Conservation (phyloP, 2,329 filamentous ascomycete genomes). For the Apiospora aurea region DNA sequence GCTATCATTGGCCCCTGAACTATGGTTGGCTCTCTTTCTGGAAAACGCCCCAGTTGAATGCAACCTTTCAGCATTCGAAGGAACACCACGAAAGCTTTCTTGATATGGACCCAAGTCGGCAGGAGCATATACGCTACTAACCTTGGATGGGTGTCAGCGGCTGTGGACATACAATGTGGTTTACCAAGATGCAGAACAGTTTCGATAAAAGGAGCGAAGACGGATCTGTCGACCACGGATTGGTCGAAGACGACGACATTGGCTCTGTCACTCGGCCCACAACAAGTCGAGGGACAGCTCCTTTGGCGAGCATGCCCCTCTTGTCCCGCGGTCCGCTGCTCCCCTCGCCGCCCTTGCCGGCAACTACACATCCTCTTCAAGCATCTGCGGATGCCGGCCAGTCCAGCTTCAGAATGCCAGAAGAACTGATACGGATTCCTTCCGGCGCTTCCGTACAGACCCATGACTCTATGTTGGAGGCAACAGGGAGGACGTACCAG, state of each 20-base stretch:
- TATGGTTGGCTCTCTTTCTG: background rate
- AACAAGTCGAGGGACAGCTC: background rate
- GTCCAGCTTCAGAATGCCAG: background rate
- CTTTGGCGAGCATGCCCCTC: background rate
- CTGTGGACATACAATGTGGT: too few relatives aligned
- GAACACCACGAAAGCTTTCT: background rate
- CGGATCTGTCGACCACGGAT: background rate
- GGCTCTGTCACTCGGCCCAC: background rate
- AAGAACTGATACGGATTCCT: background rate
- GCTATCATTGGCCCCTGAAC: background rate
- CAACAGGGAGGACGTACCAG: background rate
- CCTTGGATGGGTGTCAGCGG: background rate
- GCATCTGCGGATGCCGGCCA: background rate
- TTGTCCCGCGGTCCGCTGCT: background rate
- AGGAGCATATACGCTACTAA: background rate
- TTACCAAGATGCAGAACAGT: background rate
- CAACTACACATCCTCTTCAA: background rate
- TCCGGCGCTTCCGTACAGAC: background rate
- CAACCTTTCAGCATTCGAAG: background rate
- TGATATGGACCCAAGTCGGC: background rate
- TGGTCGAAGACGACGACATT: background rate
- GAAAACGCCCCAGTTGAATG: background rate
- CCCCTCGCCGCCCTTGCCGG: background rate
- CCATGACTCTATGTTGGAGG: slow-evolving; percentile 4
- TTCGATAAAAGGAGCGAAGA: background rate